These are phyloP conservation scores for Verbascum thapsus DNA, from an alignment of 257 asterid species.

Conservation along the genomic window DNA sequence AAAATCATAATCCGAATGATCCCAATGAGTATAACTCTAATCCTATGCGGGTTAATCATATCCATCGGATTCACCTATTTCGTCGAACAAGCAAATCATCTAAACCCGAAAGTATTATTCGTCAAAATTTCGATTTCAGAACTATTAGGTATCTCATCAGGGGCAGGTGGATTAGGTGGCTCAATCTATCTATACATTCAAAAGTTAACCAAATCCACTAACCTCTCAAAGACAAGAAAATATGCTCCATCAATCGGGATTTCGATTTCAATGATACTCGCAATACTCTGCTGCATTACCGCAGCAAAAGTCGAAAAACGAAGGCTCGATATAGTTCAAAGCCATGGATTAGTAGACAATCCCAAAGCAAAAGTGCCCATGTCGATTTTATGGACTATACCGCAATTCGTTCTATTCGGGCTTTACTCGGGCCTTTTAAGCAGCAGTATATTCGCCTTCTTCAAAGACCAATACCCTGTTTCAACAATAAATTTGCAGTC, in stretches of 20 bases:
- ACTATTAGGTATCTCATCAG: too few species aligned
- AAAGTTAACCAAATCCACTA: too few species aligned
- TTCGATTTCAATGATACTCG: slow-evolving; percentile 38
- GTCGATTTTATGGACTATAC: slow-evolving; percentile 53
- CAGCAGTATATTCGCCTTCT: slow-evolving; percentile 29
- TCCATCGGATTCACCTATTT: slow-evolving; percentile 54
- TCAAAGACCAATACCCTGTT: slow-evolving; percentile 35
- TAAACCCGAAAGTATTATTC: slow-evolving; percentile 35
- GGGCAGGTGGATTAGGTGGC: slow-evolving; percentile 22
- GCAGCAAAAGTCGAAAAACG: slow-evolving; percentile 53
- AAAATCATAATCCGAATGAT: slow-evolving; percentile 42
- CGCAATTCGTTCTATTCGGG: slow-evolving; percentile 44
- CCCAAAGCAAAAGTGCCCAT: slow-evolving; percentile 40
- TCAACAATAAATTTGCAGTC: not conserved
- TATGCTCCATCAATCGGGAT: slow-evolving; percentile 39
- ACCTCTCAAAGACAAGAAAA: too few species aligned
- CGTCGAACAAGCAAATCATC: slow-evolving; percentile 34
- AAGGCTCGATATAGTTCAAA: slow-evolving; percentile 38
- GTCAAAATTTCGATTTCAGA: not conserved
- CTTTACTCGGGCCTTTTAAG: slow-evolving; percentile 28
- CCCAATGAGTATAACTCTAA: slow-evolving; percentile 46
- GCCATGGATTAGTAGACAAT: slow-evolving; percentile 42
- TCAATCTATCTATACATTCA: too few species aligned
- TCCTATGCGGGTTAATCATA: slow-evolving; percentile 41
- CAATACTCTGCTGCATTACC: slow-evolving; percentile 47